Percentiles rank a stretch among this genome's conserved stretches.
Conservation (phyloP, 805 yeast genomes). For the Ogataea corticis region DNA sequence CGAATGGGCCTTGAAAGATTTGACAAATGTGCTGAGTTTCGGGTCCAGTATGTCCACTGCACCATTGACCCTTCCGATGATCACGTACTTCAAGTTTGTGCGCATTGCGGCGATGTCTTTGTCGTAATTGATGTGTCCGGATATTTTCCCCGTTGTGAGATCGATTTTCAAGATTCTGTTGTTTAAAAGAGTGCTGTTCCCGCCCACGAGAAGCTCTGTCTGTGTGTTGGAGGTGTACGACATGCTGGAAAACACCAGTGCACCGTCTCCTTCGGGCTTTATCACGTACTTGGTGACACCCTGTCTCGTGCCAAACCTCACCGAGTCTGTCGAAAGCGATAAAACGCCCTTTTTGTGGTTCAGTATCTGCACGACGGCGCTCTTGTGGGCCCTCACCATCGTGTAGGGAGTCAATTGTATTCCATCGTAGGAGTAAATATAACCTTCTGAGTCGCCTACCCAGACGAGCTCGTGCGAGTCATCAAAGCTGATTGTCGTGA, state of each 20-base stretch:
- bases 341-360: constrained; percentile 59
- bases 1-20: constrained; percentile 59
- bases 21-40: constrained; percentile 43
- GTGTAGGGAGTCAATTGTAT: constrained; percentile 56
- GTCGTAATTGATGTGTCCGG: constrained; percentile 41
- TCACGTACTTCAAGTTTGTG: constrained; percentile 52
- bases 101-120: constrained; percentile 49
- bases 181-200: constrained; percentile 29
- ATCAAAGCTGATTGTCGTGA: constrained; percentile 56
- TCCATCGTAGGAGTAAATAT: constrained; percentile 44
- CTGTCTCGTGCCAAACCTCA: constrained; percentile 55
- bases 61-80: constrained; percentile 62
- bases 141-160: constrained; percentile 37
- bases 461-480: constrained; percentile 74
- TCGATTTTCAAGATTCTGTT: constrained; percentile 44
- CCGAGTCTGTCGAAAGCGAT: constrained; percentile 50
- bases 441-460: constrained; percentile 74
- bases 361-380: constrained; percentile 52
- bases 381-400: constrained; percentile 52
- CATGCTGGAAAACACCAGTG: constrained; percentile 40
- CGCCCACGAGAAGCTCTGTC: constrained; percentile 47
- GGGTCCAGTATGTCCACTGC: constrained; percentile 66
- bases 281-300: constrained; percentile 48
- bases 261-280: constrained; percentile 29
- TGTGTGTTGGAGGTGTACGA: constrained; percentile 42